Evolutionary conservation across 164 flowering plant species (phyloP).

Genomic region (Chimonanthus salicifolius): DNA sequence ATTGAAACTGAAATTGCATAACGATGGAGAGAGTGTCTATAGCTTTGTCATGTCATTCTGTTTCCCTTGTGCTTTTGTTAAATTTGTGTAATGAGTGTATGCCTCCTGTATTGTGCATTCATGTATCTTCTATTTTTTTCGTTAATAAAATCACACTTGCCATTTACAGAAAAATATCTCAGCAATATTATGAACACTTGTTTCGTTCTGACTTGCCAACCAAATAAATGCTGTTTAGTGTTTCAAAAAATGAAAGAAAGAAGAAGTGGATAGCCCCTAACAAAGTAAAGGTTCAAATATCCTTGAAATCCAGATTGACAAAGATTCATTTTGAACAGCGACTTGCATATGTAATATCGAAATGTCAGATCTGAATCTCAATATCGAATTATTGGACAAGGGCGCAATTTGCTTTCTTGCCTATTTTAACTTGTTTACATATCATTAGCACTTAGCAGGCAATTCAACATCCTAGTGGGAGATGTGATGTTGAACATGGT

Average conservation of each 20-base stretch:
- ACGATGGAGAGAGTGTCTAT: too few relatives aligned
- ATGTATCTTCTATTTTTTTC: too few relatives aligned
- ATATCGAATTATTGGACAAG: background rate
- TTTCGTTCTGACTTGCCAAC: background rate
- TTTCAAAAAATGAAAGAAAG: too few relatives aligned
- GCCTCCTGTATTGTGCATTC: too few relatives aligned
- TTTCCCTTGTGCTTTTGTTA: background rate
- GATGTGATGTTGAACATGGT: background rate
- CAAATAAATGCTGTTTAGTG: background rate
- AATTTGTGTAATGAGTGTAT: background rate
- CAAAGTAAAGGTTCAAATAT: background rate
- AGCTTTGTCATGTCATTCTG: background rate
- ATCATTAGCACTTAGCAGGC: background rate
- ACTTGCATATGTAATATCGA: background rate
- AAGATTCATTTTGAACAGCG: background rate
- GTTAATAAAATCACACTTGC: background rate
- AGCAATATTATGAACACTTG: background rate
- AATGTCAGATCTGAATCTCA: background rate
- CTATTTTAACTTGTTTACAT: background rate
- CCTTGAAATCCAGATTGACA: background rate
- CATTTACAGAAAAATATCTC: background rate
- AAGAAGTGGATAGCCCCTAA: background rate
- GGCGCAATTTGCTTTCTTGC: background rate
- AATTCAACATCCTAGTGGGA: background rate
- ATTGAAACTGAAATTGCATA: background rate